Percentiles rank a stretch among this genome's conserved stretches.
Evolutionary conservation across 176 grass and related monocot species (phyloP).

Genomic region (Lolium perenne): DNA sequence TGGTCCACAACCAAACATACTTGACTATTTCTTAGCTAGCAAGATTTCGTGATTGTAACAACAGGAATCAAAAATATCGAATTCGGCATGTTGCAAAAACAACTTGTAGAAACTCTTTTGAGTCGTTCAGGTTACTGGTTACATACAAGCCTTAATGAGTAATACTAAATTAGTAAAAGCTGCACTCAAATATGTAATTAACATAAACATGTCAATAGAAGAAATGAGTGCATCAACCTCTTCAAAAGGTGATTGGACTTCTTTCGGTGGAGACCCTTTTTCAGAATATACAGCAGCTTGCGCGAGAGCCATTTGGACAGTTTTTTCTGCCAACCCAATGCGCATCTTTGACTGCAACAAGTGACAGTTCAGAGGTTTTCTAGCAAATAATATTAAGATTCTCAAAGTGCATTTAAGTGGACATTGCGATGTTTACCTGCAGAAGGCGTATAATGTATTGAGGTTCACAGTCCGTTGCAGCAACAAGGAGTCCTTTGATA

Average conservation of each 20-base stretch:
- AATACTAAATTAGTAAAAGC: slow-evolving; percentile 20
- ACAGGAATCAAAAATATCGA: slow-evolving; percentile 1
- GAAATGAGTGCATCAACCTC: slow-evolving; percentile 53
- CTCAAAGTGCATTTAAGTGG: slow-evolving; percentile 21
- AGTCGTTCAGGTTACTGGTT: too few relatives aligned
- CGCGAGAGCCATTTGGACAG: slow-evolving; percentile 86
- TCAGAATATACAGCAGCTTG: slow-evolving; percentile 87
- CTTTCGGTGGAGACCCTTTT: slow-evolving; percentile 40
- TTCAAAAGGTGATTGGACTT: slow-evolving; percentile 80
- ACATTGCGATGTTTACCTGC: slow-evolving; percentile 63
- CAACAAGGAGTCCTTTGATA: slow-evolving; percentile 98
- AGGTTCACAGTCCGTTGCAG: slow-evolving; percentile 93
- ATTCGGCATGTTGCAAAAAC: slow-evolving; percentile 2
- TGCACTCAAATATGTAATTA: slow-evolving; percentile 30
- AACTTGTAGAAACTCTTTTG: neutral
- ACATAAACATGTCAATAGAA: slow-evolving; percentile 19
- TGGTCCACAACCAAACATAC: neutral
- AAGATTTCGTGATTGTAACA: neutral
- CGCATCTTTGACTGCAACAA: slow-evolving; percentile 94
- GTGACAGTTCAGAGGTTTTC: slow-evolving; percentile 33
- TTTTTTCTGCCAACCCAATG: slow-evolving; percentile 98
- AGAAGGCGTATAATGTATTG: slow-evolving; percentile 95
- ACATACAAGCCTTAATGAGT: neutral
- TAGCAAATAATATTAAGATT: slow-evolving; percentile 12
- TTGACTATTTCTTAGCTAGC: slow-evolving; percentile 17